Conservation (phyloP, 1,139 yeast genomes). For the Zhuliangozyma parablackwelliae region DNA sequence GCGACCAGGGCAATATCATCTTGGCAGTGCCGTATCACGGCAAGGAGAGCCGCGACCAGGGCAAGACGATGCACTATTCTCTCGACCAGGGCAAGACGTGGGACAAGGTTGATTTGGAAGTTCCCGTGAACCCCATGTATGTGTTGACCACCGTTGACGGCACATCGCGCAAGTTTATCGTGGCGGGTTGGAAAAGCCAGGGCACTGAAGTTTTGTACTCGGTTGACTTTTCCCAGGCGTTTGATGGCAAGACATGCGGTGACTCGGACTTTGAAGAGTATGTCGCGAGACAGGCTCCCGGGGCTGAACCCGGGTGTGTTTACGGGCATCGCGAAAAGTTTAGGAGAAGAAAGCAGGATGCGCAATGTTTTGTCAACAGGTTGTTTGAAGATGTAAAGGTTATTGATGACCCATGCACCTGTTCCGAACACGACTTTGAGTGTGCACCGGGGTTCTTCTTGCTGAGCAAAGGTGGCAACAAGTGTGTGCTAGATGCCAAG, state of each 20-base stretch:
- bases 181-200: constrained; percentile 42
- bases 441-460: constrained; percentile 57
- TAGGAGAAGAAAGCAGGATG: constrained; percentile 61
- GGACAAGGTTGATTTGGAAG: constrained; percentile 49
- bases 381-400: constrained; percentile 56
- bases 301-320: constrained; percentile 58
- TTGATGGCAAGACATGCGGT: constrained; percentile 47
- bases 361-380: constrained; percentile 65
- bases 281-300: constrained; percentile 49
- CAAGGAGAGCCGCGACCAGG: constrained; percentile 13
- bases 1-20: constrained; percentile 77
- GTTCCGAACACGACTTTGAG: constrained; percentile 66
- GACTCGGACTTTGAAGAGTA: constrained; percentile 64
- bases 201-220: constrained; percentile 31
- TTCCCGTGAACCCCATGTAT: constrained; percentile 38
- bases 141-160: constrained; percentile 71
- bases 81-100: constrained; percentile 74
- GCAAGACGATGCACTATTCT: constrained; percentile 49
- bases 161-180: constrained; percentile 55
- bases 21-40: constrained; percentile 51
- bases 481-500: constrained; percentile 52
- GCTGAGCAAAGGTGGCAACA: constrained; percentile 30
- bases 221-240: constrained; percentile 61
- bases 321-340: constrained; percentile 71
- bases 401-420: constrained; percentile 58